Base-by-base conservation (phyloP, 106 monocot genomes). In the Allium sativum region DNA sequence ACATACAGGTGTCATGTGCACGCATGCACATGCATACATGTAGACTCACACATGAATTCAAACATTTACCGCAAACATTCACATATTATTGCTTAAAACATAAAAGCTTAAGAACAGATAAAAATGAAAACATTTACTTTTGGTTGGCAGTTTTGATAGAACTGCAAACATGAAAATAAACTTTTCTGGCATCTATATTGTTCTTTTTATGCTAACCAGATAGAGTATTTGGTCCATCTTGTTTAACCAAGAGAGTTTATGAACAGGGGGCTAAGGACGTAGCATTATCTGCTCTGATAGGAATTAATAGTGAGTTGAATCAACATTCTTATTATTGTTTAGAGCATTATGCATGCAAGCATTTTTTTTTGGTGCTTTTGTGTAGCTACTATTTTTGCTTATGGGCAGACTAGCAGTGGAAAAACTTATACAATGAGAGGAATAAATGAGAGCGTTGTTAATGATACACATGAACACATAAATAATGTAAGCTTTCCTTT, bases 381-480 rank as follows among this genome's bases (percentile, higher is more conserved):
- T 72, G 69, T 55, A 98, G 98, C 92, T 65, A 98, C 98, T n/a
- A 98, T 98, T 53, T 98, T 98, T 77, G 98, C 98, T 43, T 92
- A 98, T 62, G 98, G 98, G 12, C 98, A 98, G 66, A 98, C 98
- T 22, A 91, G 98, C 81, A 93, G 93, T 60, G 89, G 93, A 40
- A 89, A 93, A 73, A 93, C 93, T 53, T 88, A 70, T 56, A 96
- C 98, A 7, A 92, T 98, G 92, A 79, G 80, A 77, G 85, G 88
- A 11, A 73, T 98, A 19, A 92, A 82, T 16, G 98, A 98, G 45
- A 88, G 71, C 69, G 91, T 92, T 70, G 82, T 98, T 18, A 74
- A 68, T 56, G 98, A 98, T 67, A 98, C 92, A 44, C 91, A 98
- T 67, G 81, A 72, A n/a, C 96, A 91, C 61, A 91, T 98, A 68